These are phyloP conservation scores for Solanum megistacrolobum DNA, from an alignment of 257 asterid species.

Conservation along the genomic window DNA sequence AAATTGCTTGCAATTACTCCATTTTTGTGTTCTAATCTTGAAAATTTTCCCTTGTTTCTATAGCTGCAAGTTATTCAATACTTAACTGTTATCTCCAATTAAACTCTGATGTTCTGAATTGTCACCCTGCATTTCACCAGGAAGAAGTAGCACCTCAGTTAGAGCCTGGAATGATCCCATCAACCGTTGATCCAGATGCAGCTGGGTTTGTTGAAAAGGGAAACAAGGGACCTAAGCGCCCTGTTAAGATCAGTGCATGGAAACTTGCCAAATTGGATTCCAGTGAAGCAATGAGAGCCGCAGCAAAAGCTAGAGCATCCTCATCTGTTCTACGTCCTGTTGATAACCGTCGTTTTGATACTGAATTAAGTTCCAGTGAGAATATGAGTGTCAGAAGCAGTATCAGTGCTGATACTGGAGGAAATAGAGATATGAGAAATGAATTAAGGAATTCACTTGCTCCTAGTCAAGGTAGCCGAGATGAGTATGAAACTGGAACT, in stretches of 20 bases:
- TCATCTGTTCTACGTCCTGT: constrained; percentile 90
- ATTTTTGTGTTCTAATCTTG: neutral
- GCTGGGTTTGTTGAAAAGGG: constrained; percentile 40
- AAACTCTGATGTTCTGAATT: neutral
- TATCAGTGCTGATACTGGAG: constrained; percentile 71
- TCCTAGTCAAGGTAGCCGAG: constrained; percentile 79
- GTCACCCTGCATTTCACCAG: constrained; percentile 29
- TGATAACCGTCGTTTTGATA: constrained; percentile 52
- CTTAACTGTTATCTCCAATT: neutral
- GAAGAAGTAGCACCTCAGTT: constrained; percentile 99
- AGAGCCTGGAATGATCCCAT: constrained; percentile 91
- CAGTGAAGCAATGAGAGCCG: constrained; percentile 86
- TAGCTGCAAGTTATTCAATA: neutral
- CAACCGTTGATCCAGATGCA: constrained; percentile 95
- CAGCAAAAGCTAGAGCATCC: constrained; percentile 95
- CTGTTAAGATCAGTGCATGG: constrained; percentile 90
- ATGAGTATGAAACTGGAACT: constrained; percentile 80
- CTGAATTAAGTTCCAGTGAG: constrained; percentile 85
- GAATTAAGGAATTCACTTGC: constrained; percentile 49
- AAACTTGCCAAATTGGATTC: constrained; percentile 92
- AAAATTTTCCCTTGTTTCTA: neutral
- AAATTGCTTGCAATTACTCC: neutral
- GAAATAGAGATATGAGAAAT: constrained; percentile 38
- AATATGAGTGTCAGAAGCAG: constrained; percentile 77
- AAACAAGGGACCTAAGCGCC: constrained; percentile 52